Base-by-base conservation (phyloP, 176 grass and related monocot species). In the Cymbopogon citratus region DNA sequence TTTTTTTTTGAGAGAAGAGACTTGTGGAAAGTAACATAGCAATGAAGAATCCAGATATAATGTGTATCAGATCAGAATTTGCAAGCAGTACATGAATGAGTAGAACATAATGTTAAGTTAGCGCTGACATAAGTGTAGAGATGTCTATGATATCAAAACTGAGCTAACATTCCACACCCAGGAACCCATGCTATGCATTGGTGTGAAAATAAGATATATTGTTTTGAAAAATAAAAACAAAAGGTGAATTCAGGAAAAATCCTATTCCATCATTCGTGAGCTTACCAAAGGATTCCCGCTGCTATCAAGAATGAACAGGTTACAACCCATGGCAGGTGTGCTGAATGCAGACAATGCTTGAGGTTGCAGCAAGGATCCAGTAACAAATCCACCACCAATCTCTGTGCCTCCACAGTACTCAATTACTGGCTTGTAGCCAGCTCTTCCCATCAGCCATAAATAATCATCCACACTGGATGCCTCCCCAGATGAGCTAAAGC, bases 371-470 rank as follows among this genome's bases (percentile, higher is more conserved):
- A 92, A 56, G 5, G 92, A 94, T 75, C 92, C 95, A 65, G 90
- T 68, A 85, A 94, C 79, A 87, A 98, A 98, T 74, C 81, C 92
- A 64, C 95, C 92, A 40, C 95, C 90, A 82, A 98, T 98, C 63
- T 98, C 95, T 62, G 92, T 98, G 38, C 95, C 95, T 66, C 95
- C 92, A 73, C 92, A 98, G n/a, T n/a, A n/a, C n/a, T n/a, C n/a
- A n/a, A n/a, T n/a, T n/a, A n/a, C n/a, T n/a, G 92, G 95, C 56
- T 98, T 98, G 88, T 98, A 98, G 46, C 81, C 75, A 83, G 90
- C 95, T 87, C 95, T 92, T 82, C 95, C 92, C 95, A 94, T 98
- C 36, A 98, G 63, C 95, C 36, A 38, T 38, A 38, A 38, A 38
- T 38, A 38, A 38, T 38, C 5, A 38, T 38, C 36, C 36, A 38